A percentile compares a stretch with the other conserved stretches of the same genome.
Evolutionary conservation across 768 basidiomycete genomes (phyloP).

Genomic region (Gloeostereum incarnatum): DNA sequence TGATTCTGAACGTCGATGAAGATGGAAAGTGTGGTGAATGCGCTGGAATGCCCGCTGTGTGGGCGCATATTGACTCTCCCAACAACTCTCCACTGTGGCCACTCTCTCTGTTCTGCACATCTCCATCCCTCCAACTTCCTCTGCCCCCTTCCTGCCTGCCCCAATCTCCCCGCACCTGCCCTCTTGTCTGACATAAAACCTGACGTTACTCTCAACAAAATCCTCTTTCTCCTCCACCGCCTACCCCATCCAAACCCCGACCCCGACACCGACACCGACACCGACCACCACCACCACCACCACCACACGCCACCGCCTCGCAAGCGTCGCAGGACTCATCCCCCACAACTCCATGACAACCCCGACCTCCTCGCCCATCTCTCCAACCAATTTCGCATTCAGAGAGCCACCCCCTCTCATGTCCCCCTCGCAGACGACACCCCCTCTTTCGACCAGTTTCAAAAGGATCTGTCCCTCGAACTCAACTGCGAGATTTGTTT

Average conservation of each 20-base stretch:
- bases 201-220: constrained; percentile 53
- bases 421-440: constrained; percentile 15
- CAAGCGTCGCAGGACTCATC: too few species aligned
- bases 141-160: constrained; percentile 19
- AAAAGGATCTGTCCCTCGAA: constrained; percentile 58
- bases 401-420: constrained; percentile 19
- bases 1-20: too few species aligned
- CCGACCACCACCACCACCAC: constrained; percentile 21
- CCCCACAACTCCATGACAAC: too few species aligned
- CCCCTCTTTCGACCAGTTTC: constrained; percentile 27
- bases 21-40: not conserved
- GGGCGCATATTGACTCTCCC: constrained; percentile 30
- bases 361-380: constrained; percentile 29
- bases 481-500: constrained; percentile 79
- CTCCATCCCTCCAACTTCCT: constrained; percentile 25
- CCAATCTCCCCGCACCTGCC: constrained; percentile 11
- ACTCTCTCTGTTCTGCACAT: constrained; percentile 64
- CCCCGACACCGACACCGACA: constrained; percentile 20
- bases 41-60: too few species aligned
- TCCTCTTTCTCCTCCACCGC: constrained; percentile 33
- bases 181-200: constrained; percentile 16
- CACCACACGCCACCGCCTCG: too few species aligned
- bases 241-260: constrained; percentile 7
- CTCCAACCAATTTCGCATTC: constrained; percentile 18
- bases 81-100: constrained; percentile 69